These are phyloP conservation scores for Xylaria sp. DNA, from an alignment of 2,329 filamentous ascomycete genomes.

Conservation along the genomic window DNA sequence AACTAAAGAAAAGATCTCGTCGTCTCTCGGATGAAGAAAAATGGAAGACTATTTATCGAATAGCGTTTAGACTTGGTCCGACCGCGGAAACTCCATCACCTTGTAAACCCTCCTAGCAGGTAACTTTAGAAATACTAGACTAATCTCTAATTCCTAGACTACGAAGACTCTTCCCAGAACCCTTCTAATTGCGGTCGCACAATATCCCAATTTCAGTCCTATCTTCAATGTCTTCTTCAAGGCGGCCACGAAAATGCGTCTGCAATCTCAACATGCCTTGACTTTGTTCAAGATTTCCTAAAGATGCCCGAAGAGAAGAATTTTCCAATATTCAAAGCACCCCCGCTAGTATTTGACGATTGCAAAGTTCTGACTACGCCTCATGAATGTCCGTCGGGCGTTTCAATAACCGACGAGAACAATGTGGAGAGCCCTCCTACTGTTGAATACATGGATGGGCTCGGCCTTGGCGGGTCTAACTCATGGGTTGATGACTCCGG, in stretches of 20 bases:
- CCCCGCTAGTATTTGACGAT: neutral
- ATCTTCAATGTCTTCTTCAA: neutral
- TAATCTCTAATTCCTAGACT: neutral
- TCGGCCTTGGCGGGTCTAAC: neutral
- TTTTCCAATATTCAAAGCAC: neutral
- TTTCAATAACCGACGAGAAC: neutral
- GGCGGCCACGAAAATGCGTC: neutral
- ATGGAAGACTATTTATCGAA: conserved; percentile 31
- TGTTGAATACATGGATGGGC: neutral
- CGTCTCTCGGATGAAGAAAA: conserved; percentile 26
- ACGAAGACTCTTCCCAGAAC: neutral
- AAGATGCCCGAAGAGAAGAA: neutral
- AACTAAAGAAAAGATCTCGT: conserved; percentile 27
- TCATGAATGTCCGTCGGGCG: neutral
- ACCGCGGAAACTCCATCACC: conserved; percentile 28
- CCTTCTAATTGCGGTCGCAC: neutral
- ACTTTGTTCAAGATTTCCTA: neutral
- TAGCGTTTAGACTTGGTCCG: conserved; percentile 25
- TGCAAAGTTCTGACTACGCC: neutral
- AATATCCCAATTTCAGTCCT: neutral
- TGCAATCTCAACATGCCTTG: neutral
- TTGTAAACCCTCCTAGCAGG: conserved; percentile 16
- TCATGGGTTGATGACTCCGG: neutral
- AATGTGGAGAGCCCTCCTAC: too few relatives aligned
- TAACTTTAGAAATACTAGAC: too few relatives aligned